These are phyloP conservation scores for Mycena maculata DNA, from an alignment of 768 basidiomycete genomes.

Conservation along the genomic window DNA sequence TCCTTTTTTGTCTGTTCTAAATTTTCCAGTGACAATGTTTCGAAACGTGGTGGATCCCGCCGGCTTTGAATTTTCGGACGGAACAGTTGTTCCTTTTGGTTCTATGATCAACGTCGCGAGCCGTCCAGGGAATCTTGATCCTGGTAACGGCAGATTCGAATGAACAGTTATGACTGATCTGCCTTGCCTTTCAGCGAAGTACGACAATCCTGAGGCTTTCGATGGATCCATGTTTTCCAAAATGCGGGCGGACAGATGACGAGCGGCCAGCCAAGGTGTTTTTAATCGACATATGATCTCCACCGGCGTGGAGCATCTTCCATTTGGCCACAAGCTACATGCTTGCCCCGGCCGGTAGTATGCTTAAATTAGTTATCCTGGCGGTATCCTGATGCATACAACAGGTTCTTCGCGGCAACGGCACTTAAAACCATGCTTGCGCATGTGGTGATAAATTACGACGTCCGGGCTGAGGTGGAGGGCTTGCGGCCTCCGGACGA, in stretches of 20 bases:
- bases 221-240: slow-evolving; percentile 20
- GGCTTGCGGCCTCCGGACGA: slow-evolving; percentile 7
- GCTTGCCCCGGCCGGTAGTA: not conserved
- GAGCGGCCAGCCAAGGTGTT: not conserved
- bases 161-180: not conserved
- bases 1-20: too few relatives aligned
- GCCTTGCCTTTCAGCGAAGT: not conserved
- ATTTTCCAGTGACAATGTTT: slow-evolving; percentile 39
- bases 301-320: slow-evolving; percentile 11
- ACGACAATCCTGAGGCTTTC: not conserved
- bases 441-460: slow-evolving; percentile 9
- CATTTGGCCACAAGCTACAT: slow-evolving; percentile 1
- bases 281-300: slow-evolving; percentile 20
- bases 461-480: not conserved
- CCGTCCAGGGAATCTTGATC: slow-evolving; percentile 10
- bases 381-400: too few relatives aligned
- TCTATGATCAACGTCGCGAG: slow-evolving; percentile 37
- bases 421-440: slow-evolving; percentile 9
- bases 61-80: slow-evolving; percentile 50
- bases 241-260: not conserved
- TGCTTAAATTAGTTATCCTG: not conserved
- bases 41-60: slow-evolving; percentile 40
- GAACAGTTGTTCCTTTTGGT: slow-evolving; percentile 34
- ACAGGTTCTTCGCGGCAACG: slow-evolving; percentile 9
- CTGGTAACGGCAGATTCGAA: not conserved